These are phyloP conservation scores for Macroventuria anomochaeta DNA, from an alignment of 2,329 filamentous ascomycete genomes.

Conservation along the genomic window DNA sequence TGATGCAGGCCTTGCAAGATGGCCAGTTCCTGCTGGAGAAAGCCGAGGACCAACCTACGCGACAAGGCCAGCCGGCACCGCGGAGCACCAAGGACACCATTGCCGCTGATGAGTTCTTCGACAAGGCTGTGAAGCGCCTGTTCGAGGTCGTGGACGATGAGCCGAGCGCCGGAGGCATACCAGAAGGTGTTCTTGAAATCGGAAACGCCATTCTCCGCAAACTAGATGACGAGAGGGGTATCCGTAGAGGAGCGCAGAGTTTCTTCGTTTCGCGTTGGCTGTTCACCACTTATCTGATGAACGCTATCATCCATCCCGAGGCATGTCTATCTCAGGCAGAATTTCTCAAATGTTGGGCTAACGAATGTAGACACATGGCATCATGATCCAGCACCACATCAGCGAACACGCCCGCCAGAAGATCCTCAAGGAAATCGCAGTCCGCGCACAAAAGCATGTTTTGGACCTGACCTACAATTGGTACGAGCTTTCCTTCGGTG, in stretches of 20 bases:
- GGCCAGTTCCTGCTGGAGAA: conserved; percentile 89
- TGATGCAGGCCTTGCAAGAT: conserved; percentile 93
- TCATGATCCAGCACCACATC: conserved; percentile 88
- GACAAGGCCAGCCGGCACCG: conserved; percentile 72
- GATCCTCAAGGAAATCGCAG: conserved; percentile 74
- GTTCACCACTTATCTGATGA: conserved; percentile 84
- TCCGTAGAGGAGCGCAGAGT: conserved; percentile 73
- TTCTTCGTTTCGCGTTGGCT: conserved; percentile 92
- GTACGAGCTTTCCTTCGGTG: conserved; percentile 56
- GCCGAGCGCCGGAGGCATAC: conserved; percentile 78
- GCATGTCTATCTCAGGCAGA: conserved; percentile 54
- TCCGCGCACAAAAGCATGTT: conserved; percentile 79
- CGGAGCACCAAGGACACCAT: conserved; percentile 81
- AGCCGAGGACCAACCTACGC: conserved; percentile 75
- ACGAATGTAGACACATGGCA: conserved; percentile 59
- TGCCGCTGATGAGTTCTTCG: conserved; percentile 87
- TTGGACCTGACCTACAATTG: conserved; percentile 74
- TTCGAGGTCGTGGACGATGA: conserved; percentile 88
- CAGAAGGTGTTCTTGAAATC: conserved; percentile 82
- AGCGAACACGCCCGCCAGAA: conserved; percentile 87
- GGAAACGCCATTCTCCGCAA: conserved; percentile 83
- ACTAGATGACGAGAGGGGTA: conserved; percentile 70
- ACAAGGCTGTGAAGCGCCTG: conserved; percentile 77
- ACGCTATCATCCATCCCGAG: conserved; percentile 88
- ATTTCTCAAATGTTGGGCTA: conserved; percentile 34